Base-by-base conservation (phyloP, 176 grass and related monocot species). In the Aegilops tauschii region DNA sequence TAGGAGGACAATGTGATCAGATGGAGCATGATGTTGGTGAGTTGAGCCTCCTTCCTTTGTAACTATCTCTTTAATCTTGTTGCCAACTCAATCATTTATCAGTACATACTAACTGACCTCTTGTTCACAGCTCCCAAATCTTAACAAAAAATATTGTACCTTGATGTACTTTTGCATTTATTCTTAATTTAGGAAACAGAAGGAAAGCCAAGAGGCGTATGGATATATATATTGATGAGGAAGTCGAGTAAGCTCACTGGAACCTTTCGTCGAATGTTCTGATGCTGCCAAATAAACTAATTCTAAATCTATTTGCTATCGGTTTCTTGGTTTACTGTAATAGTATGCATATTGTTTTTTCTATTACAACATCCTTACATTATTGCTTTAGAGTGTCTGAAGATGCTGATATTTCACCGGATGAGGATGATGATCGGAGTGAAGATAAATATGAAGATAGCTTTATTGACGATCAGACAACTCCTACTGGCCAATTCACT, bases 391-490 rank as follows among this genome's bases (percentile, higher is more conserved):
- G 93, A 81, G 93, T 95, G 73, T 98, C 95, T 87, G 82, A 87
- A 59, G 95, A 95, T 93, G 91, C 76, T 66, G 84, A 89, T 83
- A 86, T 91, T 83, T 98, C 95, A 71, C 91, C 88, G n/a, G 91
- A 97, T 74, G 93, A 95, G 83, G 69, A 73, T 75, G 86, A 94
- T 40, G 63, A 77, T 86, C 89, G 47, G 52, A 81, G 78, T 67
- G 89, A 91, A 54, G 91, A 92, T 80, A 89, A 87, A 89, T 98
- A 98, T 21, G 91, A 98, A 80, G 91, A 90, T 71, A 98, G 95
- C 71, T 98, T 95, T 84, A 98, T 98, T 74, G 89, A 95, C 83
- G 95, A 95, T 80, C 77, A 76, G 61, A 82, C 65, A 89, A 95
- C 89, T 79, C 85, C 83, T 61, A 73, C 90, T 25, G 84, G 61